These are phyloP conservation scores for Purshia tridentata DNA, from an alignment of 306 rosid species.

Conservation along the genomic window DNA sequence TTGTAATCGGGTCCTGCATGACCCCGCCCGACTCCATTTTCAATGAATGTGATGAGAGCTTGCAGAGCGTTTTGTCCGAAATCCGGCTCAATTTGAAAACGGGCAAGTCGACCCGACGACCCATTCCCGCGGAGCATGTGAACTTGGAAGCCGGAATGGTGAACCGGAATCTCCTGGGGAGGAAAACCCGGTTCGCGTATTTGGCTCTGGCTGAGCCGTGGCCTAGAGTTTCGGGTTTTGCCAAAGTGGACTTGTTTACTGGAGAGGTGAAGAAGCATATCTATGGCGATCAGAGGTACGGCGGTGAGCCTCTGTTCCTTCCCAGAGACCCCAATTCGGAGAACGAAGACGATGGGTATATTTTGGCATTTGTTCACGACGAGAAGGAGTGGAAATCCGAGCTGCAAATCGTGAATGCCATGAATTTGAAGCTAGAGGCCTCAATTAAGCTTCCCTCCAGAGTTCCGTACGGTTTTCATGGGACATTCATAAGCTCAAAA, in stretches of 20 bases:
- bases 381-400: slow-evolving; percentile 84
- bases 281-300: slow-evolving; percentile 62
- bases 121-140: slow-evolving; percentile 56
- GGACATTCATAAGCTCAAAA: slow-evolving; percentile 69
- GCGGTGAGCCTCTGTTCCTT: slow-evolving; percentile 90
- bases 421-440: slow-evolving; percentile 69
- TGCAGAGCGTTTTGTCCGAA: slow-evolving; percentile 69
- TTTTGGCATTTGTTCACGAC: slow-evolving; percentile 77
- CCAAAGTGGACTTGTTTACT: slow-evolving; percentile 62
- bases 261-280: slow-evolving; percentile 56
- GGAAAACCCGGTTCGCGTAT: slow-evolving; percentile 68
- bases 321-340: slow-evolving; percentile 45
- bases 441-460: slow-evolving; percentile 73
- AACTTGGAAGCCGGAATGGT: slow-evolving; percentile 98
- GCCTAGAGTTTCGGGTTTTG: slow-evolving; percentile 96
- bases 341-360: slow-evolving; percentile 74
- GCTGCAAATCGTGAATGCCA: slow-evolving; percentile 73
- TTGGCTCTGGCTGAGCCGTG: slow-evolving; percentile 91
- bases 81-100: slow-evolving; percentile 73
- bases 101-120: slow-evolving; percentile 55
- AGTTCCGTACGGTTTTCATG: slow-evolving; percentile 96
- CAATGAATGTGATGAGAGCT: slow-evolving; percentile 79
- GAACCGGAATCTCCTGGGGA: slow-evolving; percentile 69
- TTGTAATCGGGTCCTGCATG: slow-evolving; percentile 95
- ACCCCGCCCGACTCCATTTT: slow-evolving; percentile 91